Evolutionary conservation across 2,329 filamentous ascomycete species (phyloP), one percentile per base, ranked within the genome.

Genomic region (Neopestalotiopsis sp.): DNA sequence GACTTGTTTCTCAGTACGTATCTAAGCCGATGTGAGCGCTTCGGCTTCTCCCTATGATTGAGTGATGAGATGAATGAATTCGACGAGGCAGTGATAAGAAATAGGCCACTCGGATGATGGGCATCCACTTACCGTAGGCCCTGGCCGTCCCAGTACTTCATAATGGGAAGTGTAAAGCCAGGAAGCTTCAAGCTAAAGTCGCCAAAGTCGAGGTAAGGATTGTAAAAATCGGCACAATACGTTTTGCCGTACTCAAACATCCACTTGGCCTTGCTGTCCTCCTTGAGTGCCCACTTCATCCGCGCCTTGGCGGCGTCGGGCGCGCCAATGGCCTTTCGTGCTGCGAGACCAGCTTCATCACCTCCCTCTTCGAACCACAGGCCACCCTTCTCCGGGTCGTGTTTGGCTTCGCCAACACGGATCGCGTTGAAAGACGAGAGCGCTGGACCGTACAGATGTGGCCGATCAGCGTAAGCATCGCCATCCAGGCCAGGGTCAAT

Each of bases 401-500:
- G 76, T n/a, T 81, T 78, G 1, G 81, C 81, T 1, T 81, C 77
- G 0, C 94, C 93, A 2, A 95, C 87, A 57, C 91, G 83, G 14
- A 98, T 82, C 28, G 88, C 84, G 76, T 97, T 97, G 79, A 97
- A 94, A 1, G 90, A 92, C 69, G 90, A 92, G 65, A 97, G 79
- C 0, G 94, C 91, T 0, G 94, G 91, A 0, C 95, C 95, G 76
- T 96, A 98, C 4, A 98, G 82, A 76, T 94, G 94, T 0, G 95
- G 96, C 74, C 88, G 85, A 76, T 98, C 95, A 4, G 93, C 92
- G 74, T 97, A 95, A 0, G 93, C 91, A 78, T 99, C 95, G 10
- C 94, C 95, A 9, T 98, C 94, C 0, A 99, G 83, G 0, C 94
- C 94, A 0, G 95, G 95, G 77, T 99, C 95, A 63, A 98, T 92